Evolutionary conservation across 2,329 filamentous ascomycete genomes (phyloP), one percentile per base, ranked within the genome.

Genomic region (Fusarium chaquense): DNA sequence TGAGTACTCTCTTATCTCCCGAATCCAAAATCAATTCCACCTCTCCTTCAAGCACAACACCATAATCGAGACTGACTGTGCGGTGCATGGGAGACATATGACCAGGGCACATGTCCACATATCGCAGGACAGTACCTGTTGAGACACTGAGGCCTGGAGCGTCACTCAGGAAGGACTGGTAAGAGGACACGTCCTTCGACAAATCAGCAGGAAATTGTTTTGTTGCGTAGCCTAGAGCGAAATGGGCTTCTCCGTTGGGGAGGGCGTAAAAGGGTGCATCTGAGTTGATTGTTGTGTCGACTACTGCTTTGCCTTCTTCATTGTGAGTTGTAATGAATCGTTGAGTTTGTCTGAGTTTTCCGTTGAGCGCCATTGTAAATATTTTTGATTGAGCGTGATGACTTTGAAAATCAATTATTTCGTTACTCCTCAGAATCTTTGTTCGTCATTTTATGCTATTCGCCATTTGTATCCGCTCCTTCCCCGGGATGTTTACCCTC

Each of bases 1-100:
- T 78, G 79, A 89, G 76, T 2, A 79, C 38, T 49, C 78, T 79
- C 45, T 70, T 80, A 55, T 84, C 84, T 0, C 86, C 85, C 12
- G 82, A 83, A 57, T 88, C 87, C 8, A 88, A 63, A 6, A 84
- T 58, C 72, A 88, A 77, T 64, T 87, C 85, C 15, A 89, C 73
- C 71, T 83, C 79, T 0, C 86, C 86, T 67, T 88, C 85, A 1
- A 89, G 68, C 3, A 88, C 80, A 53, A 88, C 79, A 1, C 85
- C 86, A 58, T 84, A 87, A 64, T 89, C 86, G 0, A 89, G 76
- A 50, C 82, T 86, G 60, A 84, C 80, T 0, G 87, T 88, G 8
- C 86, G 81, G 61, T 89, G 73, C 71, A 76, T 73, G 0, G 70
- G 66, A 5, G 73, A 74, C 1, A 58, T 38, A 10, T 45, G 43